These are phyloP conservation scores for Suillus ampliporus DNA, from an alignment of 768 basidiomycete genomes.

Conservation along the genomic window DNA sequence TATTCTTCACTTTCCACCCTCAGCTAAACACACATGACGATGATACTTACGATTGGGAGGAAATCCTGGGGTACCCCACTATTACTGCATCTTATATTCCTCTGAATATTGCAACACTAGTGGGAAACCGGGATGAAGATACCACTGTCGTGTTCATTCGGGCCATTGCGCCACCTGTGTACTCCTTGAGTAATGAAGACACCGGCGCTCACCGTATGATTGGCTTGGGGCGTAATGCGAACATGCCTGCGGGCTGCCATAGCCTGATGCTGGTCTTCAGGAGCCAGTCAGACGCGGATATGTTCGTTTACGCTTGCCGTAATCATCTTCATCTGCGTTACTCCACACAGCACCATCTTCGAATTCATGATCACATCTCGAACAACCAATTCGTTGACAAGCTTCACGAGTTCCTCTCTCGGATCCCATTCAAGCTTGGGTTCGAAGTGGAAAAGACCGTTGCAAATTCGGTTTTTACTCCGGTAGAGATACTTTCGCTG, in stretches of 20 bases:
- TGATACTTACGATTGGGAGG: background rate
- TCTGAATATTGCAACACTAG: conserved; percentile 26
- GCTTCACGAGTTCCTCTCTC: conserved; percentile 26
- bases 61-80: background rate
- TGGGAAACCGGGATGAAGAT: conserved; percentile 16
- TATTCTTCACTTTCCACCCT: conserved; percentile 35
- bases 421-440: conserved; percentile 40
- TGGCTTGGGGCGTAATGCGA: conserved; percentile 31
- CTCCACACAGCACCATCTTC: background rate
- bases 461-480: conserved; percentile 30
- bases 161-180: conserved; percentile 38
- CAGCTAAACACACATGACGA: conserved; percentile 6
- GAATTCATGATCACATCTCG: background rate
- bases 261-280: conserved; percentile 37
- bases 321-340: conserved; percentile 26
- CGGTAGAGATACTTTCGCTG: conserved; percentile 25
- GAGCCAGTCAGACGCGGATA: conserved; percentile 29
- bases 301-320: conserved; percentile 30
- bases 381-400: background rate
- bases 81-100: conserved; percentile 27
- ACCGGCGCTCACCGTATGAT: conserved; percentile 5
- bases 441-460: conserved; percentile 46
- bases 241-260: conserved; percentile 35
- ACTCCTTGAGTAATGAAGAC: conserved; percentile 24
- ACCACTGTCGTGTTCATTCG: conserved; percentile 34